Conservation (phyloP, 2,329 filamentous ascomycete genomes). For the Ascochyta rabiei region DNA sequence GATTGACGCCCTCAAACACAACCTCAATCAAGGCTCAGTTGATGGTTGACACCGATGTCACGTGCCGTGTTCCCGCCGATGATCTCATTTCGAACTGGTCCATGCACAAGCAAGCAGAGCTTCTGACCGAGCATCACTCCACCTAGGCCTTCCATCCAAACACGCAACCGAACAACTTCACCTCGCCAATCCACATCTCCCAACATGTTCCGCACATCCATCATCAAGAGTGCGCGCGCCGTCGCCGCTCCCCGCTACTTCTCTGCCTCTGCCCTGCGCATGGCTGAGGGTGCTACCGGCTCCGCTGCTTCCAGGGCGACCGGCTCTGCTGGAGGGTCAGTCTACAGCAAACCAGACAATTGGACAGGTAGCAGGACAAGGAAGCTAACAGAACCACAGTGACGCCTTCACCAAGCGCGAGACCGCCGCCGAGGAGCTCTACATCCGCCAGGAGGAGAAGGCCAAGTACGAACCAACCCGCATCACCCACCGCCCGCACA, state of each 20-base stretch:
- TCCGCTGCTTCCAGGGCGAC: conserved; percentile 50
- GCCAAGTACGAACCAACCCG: conserved; percentile 66
- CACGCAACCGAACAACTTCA: conserved; percentile 16
- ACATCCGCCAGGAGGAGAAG: conserved; percentile 85
- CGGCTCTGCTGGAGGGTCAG: conserved; percentile 47
- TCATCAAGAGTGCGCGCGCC: conserved; percentile 50
- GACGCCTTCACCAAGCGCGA: conserved; percentile 95
- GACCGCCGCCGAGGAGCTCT: conserved; percentile 81
- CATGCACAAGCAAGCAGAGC: conserved; percentile 1
- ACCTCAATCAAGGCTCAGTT: neutral
- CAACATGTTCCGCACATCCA: conserved; percentile 47
- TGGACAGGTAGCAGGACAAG: neutral
- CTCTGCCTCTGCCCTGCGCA: conserved; percentile 50
- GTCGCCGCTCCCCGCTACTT: conserved; percentile 50
- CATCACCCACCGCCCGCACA: neutral
- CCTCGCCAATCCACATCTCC: conserved; percentile 20
- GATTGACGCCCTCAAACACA: neutral
- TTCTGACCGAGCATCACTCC: conserved; percentile 8
- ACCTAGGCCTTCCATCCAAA: conserved; percentile 3
- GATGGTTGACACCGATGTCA: neutral
- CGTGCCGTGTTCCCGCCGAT: conserved; percentile 17
- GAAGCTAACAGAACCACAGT: conserved; percentile 54
- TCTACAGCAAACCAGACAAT: neutral
- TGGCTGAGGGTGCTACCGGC: conserved; percentile 55
- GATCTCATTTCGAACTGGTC: conserved; percentile 10